Conservation (phyloP, 768 basidiomycete genomes). For the Stropharia rugosoannulata region DNA sequence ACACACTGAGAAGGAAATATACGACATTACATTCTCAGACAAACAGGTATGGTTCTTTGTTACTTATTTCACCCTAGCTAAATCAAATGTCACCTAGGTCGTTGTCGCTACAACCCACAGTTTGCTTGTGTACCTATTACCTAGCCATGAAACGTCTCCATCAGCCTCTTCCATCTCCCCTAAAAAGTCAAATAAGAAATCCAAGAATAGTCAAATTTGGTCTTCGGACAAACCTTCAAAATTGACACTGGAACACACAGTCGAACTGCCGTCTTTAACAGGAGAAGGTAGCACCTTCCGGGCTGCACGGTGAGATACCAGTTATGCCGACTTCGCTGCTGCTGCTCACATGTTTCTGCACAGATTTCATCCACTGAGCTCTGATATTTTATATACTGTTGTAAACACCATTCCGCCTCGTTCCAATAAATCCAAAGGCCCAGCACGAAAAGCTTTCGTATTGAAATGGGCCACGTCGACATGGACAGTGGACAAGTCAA, state of each 20-base stretch:
- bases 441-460: constrained; percentile 60
- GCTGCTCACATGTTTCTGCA: background rate
- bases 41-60: constrained; percentile 43
- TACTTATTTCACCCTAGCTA: background rate
- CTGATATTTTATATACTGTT: constrained; percentile 61
- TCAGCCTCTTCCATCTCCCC: constrained; percentile 12
- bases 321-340: background rate
- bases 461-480: constrained; percentile 71
- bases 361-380: constrained; percentile 58
- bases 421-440: constrained; percentile 48
- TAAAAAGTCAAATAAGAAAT: constrained; percentile 44
- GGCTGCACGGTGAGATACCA: constrained; percentile 47
- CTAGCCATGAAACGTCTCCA: constrained; percentile 23
- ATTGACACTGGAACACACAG: constrained; percentile 45
- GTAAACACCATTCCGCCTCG: constrained; percentile 70
- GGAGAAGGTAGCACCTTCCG: constrained; percentile 63
- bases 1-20: constrained; percentile 75
- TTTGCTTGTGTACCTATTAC: constrained; percentile 62
- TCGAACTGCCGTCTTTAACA: constrained; percentile 53
- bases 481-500: constrained; percentile 64
- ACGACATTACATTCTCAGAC: constrained; percentile 78
- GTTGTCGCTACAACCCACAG: constrained; percentile 64
- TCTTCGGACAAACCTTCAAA: constrained; percentile 15
- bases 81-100: constrained; percentile 41
- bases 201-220: constrained; percentile 20